Conservation (phyloP, 2,329 filamentous ascomycete species). For the Colletotrichum camelliae region DNA sequence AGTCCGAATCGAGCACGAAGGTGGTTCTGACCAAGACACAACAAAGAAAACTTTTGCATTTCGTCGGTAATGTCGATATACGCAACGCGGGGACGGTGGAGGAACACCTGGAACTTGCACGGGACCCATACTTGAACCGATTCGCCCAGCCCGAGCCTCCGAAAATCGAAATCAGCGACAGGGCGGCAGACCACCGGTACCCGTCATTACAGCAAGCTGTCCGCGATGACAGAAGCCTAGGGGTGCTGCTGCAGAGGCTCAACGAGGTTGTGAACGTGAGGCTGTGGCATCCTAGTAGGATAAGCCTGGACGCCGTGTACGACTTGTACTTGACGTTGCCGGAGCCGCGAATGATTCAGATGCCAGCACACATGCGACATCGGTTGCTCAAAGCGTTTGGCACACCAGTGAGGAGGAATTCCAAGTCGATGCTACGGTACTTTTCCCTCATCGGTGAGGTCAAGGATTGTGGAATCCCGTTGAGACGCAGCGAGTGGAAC, state of each 20-base stretch:
- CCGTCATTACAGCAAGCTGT: constrained; percentile 48
- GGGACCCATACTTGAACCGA: constrained; percentile 58
- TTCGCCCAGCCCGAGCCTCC: constrained; percentile 59
- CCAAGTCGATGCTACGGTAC: constrained; percentile 77
- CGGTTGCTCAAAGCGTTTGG: constrained; percentile 73
- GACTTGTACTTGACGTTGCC: constrained; percentile 55
- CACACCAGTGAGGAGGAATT: constrained; percentile 60
- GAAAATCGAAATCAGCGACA: constrained; percentile 55
- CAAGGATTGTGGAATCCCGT: constrained; percentile 71
- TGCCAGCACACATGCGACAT: constrained; percentile 61
- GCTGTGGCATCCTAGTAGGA: constrained; percentile 44
- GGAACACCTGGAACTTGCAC: constrained; percentile 57
- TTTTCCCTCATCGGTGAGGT: constrained; percentile 85
- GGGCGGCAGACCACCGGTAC: constrained; percentile 50
- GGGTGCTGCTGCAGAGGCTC: constrained; percentile 42
- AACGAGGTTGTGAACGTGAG: constrained; percentile 44
- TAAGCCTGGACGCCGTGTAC: constrained; percentile 51
- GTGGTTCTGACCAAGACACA: not conserved
- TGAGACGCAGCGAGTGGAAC: constrained; percentile 79
- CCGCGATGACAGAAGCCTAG: constrained; percentile 38
- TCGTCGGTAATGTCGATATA: constrained; percentile 50
- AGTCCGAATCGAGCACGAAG: constrained; percentile 16
- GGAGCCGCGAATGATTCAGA: constrained; percentile 55
- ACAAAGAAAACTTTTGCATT: constrained; percentile 51
- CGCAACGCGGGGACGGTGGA: constrained; percentile 49